Evolutionary conservation across 108 stramenopile species (phyloP), one percentile per base, ranked within the genome.

Genomic region (Pseudonitzschia delicatissima): DNA sequence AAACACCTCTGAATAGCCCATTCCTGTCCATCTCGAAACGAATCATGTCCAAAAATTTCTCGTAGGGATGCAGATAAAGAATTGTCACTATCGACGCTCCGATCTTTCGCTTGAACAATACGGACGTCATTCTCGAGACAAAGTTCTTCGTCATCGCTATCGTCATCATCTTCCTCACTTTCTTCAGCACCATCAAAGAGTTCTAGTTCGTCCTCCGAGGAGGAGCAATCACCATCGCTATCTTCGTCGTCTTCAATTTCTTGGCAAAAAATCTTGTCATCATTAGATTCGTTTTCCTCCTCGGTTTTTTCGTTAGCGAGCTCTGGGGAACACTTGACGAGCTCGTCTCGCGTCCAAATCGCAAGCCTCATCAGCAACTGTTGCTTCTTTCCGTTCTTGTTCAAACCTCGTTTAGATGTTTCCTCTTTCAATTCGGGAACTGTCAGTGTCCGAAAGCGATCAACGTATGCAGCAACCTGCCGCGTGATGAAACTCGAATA

Each of bases 1-100:
- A 96, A 61, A 44, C 87, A 88, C 31, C 96, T 75, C 32, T 78
- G 48, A 28, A 97, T 90, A 3, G 93, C 92, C 96, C 96, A 97
- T 72, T 91, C 90, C 68, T 97, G 95, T 8, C 92, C 91, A 51
- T 83, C 81, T 17, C 93, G 93, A 67, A 96, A 97, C 31, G 42
- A 27, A 6, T 61, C 52, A 70, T 89, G 78, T 9, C 93, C 89
- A 68, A 97, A 95, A 45, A 82, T 66, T 9, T 62, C 29, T 26
- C 66, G 45, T 0, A 97, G 77, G 17, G 66, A 48, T 12, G 49
- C 12, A 71, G 72, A 50, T 59, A 57, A 36, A 50, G 23, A 63
- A 53, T 62, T 25, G 33, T 25, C 61, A 8, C 23, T 1, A 7
- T 65, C 50, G 32, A 17, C 34, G 27, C 52, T 20, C 23, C 32